phyloP scores from a whole-genome alignment of 1,139 yeast genomes.

The Blastobotrys buckinghamii region DNA sequence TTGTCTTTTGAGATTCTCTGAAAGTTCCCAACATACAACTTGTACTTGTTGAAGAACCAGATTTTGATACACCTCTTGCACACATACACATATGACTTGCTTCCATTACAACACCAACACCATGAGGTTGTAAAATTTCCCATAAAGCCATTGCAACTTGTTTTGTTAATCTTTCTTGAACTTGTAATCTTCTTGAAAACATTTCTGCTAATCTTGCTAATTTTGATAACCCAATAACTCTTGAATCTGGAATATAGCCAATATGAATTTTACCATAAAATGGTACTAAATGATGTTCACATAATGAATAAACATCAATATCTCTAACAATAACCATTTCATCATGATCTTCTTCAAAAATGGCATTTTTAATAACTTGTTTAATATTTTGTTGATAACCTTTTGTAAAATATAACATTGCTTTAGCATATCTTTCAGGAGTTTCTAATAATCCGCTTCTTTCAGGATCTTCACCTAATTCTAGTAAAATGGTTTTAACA shows the following conservation, averaged over 20 bases:
- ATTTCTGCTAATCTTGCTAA: conserved; percentile 94
- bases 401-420: conserved; percentile 91
- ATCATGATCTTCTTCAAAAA: conserved; percentile 96
- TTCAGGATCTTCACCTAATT: conserved; percentile 84
- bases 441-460: conserved; percentile 92
- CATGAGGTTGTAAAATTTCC: conserved; percentile 87
- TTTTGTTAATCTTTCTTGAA: conserved; percentile 92
- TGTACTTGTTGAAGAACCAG: conserved; percentile 90
- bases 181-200: conserved; percentile 93
- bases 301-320: conserved; percentile 82
- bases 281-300: conserved; percentile 98
- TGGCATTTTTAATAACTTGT: conserved; percentile 91
- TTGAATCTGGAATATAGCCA: conserved; percentile 91
- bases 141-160: conserved; percentile 95
- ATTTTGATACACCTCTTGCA: conserved; percentile 93
- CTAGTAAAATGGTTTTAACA: conserved; percentile 71
- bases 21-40: conserved; percentile 97
- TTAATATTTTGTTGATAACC: conserved; percentile 83
- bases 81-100: conserved; percentile 99
- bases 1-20: conserved; percentile 86
- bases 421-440: conserved; percentile 93
- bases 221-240: conserved; percentile 91
- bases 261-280: conserved; percentile 95
- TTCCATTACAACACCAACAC: conserved; percentile 97
- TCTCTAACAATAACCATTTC: conserved; percentile 98